phyloP scores from a whole-genome alignment of 305 asterid genomes.

The Fraxinus latifolia region DNA sequence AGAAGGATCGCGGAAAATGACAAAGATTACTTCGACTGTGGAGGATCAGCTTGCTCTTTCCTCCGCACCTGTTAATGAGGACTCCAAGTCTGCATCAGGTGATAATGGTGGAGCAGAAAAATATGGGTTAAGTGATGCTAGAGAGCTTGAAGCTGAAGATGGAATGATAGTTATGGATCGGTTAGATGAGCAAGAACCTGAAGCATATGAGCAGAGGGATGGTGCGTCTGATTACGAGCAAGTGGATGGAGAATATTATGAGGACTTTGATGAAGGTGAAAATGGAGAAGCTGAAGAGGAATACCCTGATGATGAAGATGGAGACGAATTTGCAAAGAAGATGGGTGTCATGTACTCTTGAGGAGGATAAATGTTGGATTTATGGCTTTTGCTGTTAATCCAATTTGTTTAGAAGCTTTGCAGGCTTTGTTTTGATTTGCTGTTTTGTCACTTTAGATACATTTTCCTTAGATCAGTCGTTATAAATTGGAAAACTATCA shows the following conservation, averaged over 20 bases:
- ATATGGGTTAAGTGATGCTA: conserved; percentile 12
- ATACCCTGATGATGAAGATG: conserved; percentile 58
- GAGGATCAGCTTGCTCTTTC: conserved; percentile 7
- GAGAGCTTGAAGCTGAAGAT: conserved; percentile 44
- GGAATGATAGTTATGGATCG: conserved; percentile 41
- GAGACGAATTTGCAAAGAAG: conserved; percentile 74
- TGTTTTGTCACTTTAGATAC: background rate
- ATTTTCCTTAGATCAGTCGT: background rate
- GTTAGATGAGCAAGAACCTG: conserved; percentile 38
- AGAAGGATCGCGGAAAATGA: conserved; percentile 16
- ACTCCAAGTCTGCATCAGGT: conserved; percentile 20
- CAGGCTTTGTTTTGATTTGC: conserved; percentile 2
- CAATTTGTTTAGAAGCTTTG: background rate
- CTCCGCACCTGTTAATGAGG: conserved; percentile 6
- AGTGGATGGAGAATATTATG: conserved; percentile 56
- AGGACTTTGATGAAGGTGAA: conserved; percentile 55
- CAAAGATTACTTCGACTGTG: background rate
- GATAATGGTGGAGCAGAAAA: conserved; percentile 26
- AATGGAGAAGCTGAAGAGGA: conserved; percentile 59
- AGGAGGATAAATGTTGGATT: conserved; percentile 11
- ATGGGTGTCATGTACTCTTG: conserved; percentile 63
- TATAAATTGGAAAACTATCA: background rate
- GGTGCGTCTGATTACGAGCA: conserved; percentile 62
- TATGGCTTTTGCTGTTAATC: conserved; percentile 1
- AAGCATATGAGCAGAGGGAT: conserved; percentile 47